Evolutionary conservation across 352 stramenopile species (phyloP), one percentile per base, ranked within the genome.

Genomic region (Phytophthora multivora): DNA sequence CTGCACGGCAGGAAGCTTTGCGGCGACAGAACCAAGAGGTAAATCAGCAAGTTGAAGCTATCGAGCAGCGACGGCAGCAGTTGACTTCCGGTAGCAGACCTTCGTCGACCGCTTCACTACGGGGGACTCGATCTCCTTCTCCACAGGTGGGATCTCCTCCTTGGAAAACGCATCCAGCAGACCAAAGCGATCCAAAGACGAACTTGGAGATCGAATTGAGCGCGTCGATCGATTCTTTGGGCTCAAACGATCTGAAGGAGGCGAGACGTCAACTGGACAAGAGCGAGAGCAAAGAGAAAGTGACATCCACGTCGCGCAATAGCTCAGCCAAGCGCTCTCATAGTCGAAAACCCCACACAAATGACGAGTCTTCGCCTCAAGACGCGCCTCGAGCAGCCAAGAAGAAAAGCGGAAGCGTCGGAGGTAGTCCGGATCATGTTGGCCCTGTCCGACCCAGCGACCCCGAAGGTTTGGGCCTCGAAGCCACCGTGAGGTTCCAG

Each of bases 401-500:
- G 31, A 54, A 39, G 36, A 57, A 42, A 38, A 45, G n/a, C 19
- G n/a, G 33, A 40, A n/a, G 15, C 25, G 13, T 16, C 25, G 11
- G 30, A 13, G 18, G 23, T 46, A 67, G 10, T 18, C 25, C 49
- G 38, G 36, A 52, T 11, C 26, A 58, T 38, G 25, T 28, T 12
- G 26, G 16, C 2, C 15, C 48, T 8, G 18, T 51, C n/a, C 51
- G 40, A 54, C 40, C 36, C 31, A 59, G 15, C 5, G 47, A 57
- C 0, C 69, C 68, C 0, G 71, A 85, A 47, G 80, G 78, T 38
- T 63, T 90, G 0, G 73, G 83, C 2, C 45, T 86, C 0, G 84
- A 91, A 35, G 75, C 81, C 18, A 89, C 85, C 0, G 50, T 92
- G 12, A 71, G 85, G 18, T 90, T 90, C 49, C 85, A 93, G 49